Percentiles rank a stretch among this genome's conserved stretches.
phyloP scores from a whole-genome alignment of 2,329 filamentous ascomycete genomes.

The Cryphonectria nitschkei region DNA sequence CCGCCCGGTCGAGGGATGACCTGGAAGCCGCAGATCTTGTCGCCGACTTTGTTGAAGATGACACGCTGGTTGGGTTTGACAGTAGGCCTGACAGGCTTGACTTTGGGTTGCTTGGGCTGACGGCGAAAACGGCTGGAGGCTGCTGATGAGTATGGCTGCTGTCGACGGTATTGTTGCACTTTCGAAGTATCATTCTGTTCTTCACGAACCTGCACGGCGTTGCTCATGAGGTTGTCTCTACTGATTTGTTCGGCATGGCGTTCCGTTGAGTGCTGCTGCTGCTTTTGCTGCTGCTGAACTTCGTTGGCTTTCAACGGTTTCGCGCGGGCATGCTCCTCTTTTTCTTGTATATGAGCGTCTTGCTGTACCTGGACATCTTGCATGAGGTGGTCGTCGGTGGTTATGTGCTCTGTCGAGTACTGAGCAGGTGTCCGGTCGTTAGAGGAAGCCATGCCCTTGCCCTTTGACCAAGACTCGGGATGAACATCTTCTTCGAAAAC shows the following conservation, averaged over 20 bases:
- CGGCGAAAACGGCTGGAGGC: neutral
- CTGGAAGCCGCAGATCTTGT: conserved; percentile 3
- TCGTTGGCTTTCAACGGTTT: neutral
- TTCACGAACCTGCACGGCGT: neutral
- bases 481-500: neutral
- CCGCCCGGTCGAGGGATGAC: neutral
- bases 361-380: neutral
- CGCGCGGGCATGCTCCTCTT: neutral
- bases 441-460: neutral
- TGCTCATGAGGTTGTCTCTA: neutral
- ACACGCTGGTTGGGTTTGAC: neutral
- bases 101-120: no score
- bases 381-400: neutral
- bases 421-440: neutral
- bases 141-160: neutral
- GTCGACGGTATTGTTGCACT: neutral
- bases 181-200: neutral
- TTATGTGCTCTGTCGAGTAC: neutral
- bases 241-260: no score
- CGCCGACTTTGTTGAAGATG: neutral
- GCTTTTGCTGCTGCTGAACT: neutral
- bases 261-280: no score
- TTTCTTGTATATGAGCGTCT: no score
- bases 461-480: neutral
- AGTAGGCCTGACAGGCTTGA: neutral